Percentiles rank a stretch among this genome's conserved stretches.
phyloP scores from a whole-genome alignment of 2,329 filamentous ascomycete species.

The Apiospora marii region DNA sequence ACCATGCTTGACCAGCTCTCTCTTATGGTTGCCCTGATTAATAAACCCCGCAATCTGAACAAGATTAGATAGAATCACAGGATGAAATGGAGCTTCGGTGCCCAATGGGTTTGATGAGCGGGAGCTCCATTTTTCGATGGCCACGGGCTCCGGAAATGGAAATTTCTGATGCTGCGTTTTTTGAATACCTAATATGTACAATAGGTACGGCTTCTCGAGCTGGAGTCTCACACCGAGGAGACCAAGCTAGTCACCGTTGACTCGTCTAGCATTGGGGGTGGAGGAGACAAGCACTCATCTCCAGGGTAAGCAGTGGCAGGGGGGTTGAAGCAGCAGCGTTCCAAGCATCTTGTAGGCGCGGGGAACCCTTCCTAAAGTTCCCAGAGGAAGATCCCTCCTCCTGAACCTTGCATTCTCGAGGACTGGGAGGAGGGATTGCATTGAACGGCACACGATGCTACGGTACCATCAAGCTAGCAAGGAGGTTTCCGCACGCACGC shows the following conservation, averaged over 20 bases:
- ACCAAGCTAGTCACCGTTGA: slow-evolving; percentile 19
- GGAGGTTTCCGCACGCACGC: slow-evolving; percentile 17
- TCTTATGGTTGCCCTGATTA: slow-evolving; percentile 9
- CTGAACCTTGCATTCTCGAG: slow-evolving; percentile 16
- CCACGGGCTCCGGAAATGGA: not conserved
- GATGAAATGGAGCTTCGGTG: slow-evolving; percentile 5
- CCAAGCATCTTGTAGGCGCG: slow-evolving; percentile 20
- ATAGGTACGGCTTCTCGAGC: not conserved
- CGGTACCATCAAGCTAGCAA: not conserved
- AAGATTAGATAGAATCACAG: slow-evolving; percentile 6
- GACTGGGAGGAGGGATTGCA: not conserved
- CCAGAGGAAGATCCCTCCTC: slow-evolving; percentile 17
- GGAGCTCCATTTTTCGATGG: not conserved
- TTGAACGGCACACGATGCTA: slow-evolving; percentile 15
- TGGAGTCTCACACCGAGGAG: slow-evolving; percentile 16
- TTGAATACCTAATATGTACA: not conserved
- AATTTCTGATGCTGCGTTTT: not conserved
- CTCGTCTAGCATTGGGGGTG: not conserved
- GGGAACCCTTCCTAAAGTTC: slow-evolving; percentile 19
- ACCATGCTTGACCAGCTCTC: not conserved
- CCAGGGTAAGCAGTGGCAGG: not conserved
- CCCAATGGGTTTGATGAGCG: slow-evolving; percentile 9
- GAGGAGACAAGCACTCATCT: slow-evolving; percentile 11
- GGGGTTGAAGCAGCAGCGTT: not conserved
- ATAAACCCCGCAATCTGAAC: slow-evolving; percentile 8